Evolutionary conservation across 441 rosid genomes (phyloP), one percentile per base, ranked within the genome.

Genomic region (Capsella rubella): DNA sequence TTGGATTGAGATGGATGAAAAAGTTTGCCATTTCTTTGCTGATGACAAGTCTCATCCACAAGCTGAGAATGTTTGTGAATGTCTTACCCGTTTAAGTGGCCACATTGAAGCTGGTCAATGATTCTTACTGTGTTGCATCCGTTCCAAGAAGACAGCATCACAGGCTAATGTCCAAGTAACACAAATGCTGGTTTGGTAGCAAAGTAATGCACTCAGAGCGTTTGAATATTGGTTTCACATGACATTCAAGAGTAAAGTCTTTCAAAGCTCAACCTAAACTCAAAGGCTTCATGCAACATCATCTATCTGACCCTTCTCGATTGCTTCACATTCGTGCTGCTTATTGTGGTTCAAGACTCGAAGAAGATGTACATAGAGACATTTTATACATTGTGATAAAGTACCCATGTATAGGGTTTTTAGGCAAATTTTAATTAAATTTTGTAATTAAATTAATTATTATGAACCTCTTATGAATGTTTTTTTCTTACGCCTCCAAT

Each of bases 1-100:
- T 74, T 67, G 37, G 60, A 50, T 43, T 61, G 96, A 90, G 83
- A 82, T 92, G 64, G 65, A 65, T 39, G 69, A 67, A 61, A 67
- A 43, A 60, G 34, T 68, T 25, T 75, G 74, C 13, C 69, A 15
- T 16, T 75, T 75, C 43, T 67, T 34, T 43, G 49, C 57, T 42
- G 78, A 68, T 54, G 78, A 75, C 46, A 60, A 13, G 47, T 59
- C 69, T 67, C 45, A 60, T 75, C 64, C 57, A 68, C 6, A 52
- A n/a, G 43, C 64, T n/a, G 69, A 68, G 8, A 45, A 68, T 2
- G 32, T 68, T 68, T 52, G 53, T 75, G 74, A 52, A 16, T 68
- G 74, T 53, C 74, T 75, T 61, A 10, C 49, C 32, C 63, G 60
- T 53, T 50, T 75, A 61, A 43, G 16, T 52, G 27, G 56, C 46